These are phyloP conservation scores for Sugiyamaella mastotermitis DNA, from an alignment of 805 yeast species.

Conservation along the genomic window DNA sequence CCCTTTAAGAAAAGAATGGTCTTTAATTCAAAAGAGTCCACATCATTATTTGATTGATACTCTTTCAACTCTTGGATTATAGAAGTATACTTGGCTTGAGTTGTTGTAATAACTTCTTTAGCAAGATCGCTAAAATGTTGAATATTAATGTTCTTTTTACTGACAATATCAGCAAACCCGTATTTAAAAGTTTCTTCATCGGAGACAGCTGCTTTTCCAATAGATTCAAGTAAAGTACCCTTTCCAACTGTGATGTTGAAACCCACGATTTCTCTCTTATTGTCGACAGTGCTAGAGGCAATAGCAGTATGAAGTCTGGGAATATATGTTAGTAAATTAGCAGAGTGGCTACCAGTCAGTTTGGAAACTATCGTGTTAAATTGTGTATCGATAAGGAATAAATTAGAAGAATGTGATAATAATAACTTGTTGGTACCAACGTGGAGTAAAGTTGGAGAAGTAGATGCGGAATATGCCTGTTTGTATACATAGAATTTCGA, in stretches of 20 bases:
- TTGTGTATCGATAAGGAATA: conserved; percentile 35
- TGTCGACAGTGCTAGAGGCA: too few species aligned
- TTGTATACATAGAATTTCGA: too few species aligned
- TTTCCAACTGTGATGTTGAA: conserved; percentile 52
- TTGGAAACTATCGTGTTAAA: neutral
- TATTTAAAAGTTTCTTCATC: conserved; percentile 15
- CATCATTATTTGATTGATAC: conserved; percentile 30
- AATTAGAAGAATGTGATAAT: conserved; percentile 21
- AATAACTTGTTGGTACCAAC: conserved; percentile 26
- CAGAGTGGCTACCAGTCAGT: neutral
- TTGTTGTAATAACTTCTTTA: conserved; percentile 22
- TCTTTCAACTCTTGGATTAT: conserved; percentile 21
- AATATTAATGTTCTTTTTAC: conserved; percentile 10
- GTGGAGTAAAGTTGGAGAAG: conserved; percentile 17
- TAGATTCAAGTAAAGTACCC: conserved; percentile 60
- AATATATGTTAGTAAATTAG: too few species aligned
- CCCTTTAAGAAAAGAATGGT: conserved; percentile 19
- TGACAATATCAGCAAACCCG: conserved; percentile 15
- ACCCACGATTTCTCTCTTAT: too few species aligned
- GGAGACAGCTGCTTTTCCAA: conserved; percentile 52
- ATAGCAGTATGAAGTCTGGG: too few species aligned
- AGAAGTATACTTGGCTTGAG: conserved; percentile 20
- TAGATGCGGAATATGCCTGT: neutral
- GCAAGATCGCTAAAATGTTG: conserved; percentile 12
- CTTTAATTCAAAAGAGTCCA: conserved; percentile 20